These are phyloP conservation scores for Stemphylium vesicarium DNA, from an alignment of 2,329 filamentous ascomycete species.

Conservation along the genomic window DNA sequence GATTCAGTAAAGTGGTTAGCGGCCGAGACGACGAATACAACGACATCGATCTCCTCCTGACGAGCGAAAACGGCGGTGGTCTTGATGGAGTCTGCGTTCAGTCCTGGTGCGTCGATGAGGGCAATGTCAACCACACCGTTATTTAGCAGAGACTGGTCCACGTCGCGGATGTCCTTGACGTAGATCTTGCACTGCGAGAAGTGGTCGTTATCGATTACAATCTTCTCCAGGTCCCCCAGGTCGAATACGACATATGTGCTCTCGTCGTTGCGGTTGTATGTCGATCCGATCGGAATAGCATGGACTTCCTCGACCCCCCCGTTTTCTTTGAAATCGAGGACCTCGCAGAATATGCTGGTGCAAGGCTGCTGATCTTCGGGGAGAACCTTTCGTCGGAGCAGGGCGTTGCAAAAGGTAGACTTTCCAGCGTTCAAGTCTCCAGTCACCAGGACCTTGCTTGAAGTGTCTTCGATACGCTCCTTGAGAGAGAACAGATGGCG, in stretches of 20 bases:
- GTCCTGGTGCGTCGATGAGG: slow-evolving; percentile 91
- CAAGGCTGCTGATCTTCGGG: slow-evolving; percentile 98
- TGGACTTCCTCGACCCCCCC: slow-evolving; percentile 92
- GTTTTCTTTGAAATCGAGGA: slow-evolving; percentile 90
- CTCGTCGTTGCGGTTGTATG: slow-evolving; percentile 89
- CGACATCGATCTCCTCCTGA: slow-evolving; percentile 98
- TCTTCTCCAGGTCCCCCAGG: slow-evolving; percentile 79
- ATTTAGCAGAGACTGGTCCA: slow-evolving; percentile 93
- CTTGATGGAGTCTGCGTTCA: slow-evolving; percentile 96
- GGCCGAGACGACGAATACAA: slow-evolving; percentile 96
- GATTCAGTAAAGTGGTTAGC: slow-evolving; percentile 98
- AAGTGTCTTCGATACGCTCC: slow-evolving; percentile 95
- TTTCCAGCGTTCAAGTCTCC: slow-evolving; percentile 97
- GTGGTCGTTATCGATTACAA: slow-evolving; percentile 85
- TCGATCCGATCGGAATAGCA: slow-evolving; percentile 80
- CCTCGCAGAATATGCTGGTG: slow-evolving; percentile 98
- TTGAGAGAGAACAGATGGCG: slow-evolving; percentile 85
- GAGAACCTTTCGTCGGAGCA: slow-evolving; percentile 87
- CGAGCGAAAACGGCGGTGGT: slow-evolving; percentile 96
- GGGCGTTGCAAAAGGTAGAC: slow-evolving; percentile 98
- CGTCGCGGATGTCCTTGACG: slow-evolving; percentile 83
- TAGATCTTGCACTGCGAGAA: slow-evolving; percentile 98
- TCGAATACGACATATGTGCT: slow-evolving; percentile 89
- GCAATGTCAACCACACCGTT: slow-evolving; percentile 98
- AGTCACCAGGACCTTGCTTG: slow-evolving; percentile 94